These are phyloP conservation scores for Nannochloris sp. DNA, from an alignment of 139 green algal species.

Conservation along the genomic window DNA sequence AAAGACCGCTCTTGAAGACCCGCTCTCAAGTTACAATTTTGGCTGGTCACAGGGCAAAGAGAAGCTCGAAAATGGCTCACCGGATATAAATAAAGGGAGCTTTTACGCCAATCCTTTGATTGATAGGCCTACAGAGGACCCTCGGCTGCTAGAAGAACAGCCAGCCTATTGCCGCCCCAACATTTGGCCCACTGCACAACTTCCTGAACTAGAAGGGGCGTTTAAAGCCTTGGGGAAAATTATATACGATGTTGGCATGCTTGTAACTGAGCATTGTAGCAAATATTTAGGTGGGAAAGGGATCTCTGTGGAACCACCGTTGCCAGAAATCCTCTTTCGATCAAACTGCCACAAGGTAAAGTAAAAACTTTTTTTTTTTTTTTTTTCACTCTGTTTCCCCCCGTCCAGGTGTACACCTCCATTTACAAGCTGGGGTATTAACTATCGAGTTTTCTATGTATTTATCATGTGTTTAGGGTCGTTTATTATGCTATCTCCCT, in stretches of 20 bases:
- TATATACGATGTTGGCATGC: slow-evolving; percentile 40
- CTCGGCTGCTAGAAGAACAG: slow-evolving; percentile 15
- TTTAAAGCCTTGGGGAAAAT: slow-evolving; percentile 60
- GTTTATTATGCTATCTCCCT: slow-evolving; percentile 71
- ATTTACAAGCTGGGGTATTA: no score
- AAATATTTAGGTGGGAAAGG: slow-evolving; percentile 7
- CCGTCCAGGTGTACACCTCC: no score
- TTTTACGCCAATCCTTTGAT: slow-evolving; percentile 65
- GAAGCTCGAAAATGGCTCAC: slow-evolving; percentile 33
- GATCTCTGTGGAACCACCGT: not conserved
- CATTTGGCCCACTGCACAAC: slow-evolving; percentile 53
- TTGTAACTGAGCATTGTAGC: slow-evolving; percentile 45
- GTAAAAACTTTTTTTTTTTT: not conserved
- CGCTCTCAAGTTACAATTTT: slow-evolving; percentile 46
- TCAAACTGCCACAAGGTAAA: slow-evolving; percentile 33
- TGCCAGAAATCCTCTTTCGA: slow-evolving; percentile 18
- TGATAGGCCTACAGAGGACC: slow-evolving; percentile 16
- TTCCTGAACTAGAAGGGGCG: slow-evolving; percentile 53
- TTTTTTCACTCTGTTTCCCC: not conserved
- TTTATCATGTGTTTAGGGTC: slow-evolving; percentile 26
- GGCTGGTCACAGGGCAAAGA: slow-evolving; percentile 68
- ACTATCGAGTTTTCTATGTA: no score
- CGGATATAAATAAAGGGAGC: slow-evolving; percentile 51
- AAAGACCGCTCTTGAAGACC: slow-evolving; percentile 37
- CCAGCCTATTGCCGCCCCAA: slow-evolving; percentile 51